Base-by-base conservation (phyloP, 345 rosid species). In the Raphanus raphanistrum region DNA sequence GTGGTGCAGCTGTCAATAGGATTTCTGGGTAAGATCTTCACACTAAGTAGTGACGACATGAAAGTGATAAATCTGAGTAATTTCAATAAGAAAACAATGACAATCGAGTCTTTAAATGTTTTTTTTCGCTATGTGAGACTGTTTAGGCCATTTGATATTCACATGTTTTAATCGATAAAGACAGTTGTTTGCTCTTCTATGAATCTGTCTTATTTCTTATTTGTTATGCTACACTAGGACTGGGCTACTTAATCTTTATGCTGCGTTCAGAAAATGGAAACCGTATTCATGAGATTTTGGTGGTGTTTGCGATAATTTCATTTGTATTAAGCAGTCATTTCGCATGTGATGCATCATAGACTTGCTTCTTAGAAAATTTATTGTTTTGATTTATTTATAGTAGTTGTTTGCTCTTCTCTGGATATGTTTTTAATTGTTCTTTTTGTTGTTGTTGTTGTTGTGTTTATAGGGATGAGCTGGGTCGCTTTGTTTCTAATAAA, bases 401-500 rank as follows among this genome's bases (percentile, higher is more conserved):
- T 6, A 68, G 38, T n/a, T 75, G 64, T 15, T 63, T 54, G 33
- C 13, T 73, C 77, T 50, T 63, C 26, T 69, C 0, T 57, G 16
- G 68, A 45, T 28, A 27, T 65, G 60, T 77, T 13, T 72, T 81
- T 63, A 13, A 75, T 70, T 36, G 70, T 68, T 1, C n/a, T 17
- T 21, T 73, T 72, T 66, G n/a, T 21, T 21, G 21, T 21, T 21
- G 0, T 45, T 13, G 52, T 48, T 29, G 43, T 79, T 65, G 72
- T 64, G 8, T 62, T 41, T 83, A 84, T 79, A 93, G 98, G 43
- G 95, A 91, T 83, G 99, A 93, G 82, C 73, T 96, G 75, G 86
- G 89, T 81, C 97, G 98, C 57, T 96, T 93, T 91, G 97, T 96
- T 73, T 93, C 99, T 50, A 92, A 91, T 79, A 93, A 87, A 79